Base-by-base conservation (phyloP, 768 basidiomycete species). In the Boletales sp. region DNA sequence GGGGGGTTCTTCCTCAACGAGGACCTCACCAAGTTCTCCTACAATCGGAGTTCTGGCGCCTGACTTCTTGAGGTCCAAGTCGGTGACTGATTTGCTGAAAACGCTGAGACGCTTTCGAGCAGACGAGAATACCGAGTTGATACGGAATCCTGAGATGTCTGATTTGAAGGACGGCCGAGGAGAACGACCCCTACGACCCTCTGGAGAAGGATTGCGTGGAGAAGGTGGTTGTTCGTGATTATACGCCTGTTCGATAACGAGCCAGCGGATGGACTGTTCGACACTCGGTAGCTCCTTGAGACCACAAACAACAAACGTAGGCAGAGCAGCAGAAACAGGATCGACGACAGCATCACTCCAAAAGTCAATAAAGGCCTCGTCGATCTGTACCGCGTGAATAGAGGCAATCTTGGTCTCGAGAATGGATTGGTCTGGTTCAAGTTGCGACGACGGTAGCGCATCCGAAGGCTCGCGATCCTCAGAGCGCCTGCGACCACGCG, bases 311-410 rank as follows among this genome's bases (percentile, higher is more conserved):
- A 86, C 77, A 55, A 90, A 87, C 5, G 74, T 69, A 12, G 87
- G 87, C 87, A 84, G 89, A 38, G 70, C 65, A 1, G 74, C 64
- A 0, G 84, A 72, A 50, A 88, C 76, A 15, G 86, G 81, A 58
- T 91, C 88, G 14, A 83, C 69, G 30, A 90, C 61, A 2, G 86
- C 78, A 59, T 91, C 88, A 44, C 75, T 78, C 87, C 87, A 90
- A 62, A 89, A 89, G 64, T 91, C 88, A 47, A 90, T 69, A 63
- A 91, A 90, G 1, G 87, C 86, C 58, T 90, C 88, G 58, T 91
- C 89, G 11, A 91, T 60, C 52, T 81, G 76, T n/a, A 83, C 68
- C 32, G 80, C 55, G 9, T 59, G 58, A 8, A 67, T 58, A 2
- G 66, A 66, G 13, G 73, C 68, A 11, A 84, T 65, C 9, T 68